Percentiles rank a stretch among this genome's conserved stretches.
Conservation (phyloP, 495 filamentous ascomycete genomes). For the Penicillium cataractarum region DNA sequence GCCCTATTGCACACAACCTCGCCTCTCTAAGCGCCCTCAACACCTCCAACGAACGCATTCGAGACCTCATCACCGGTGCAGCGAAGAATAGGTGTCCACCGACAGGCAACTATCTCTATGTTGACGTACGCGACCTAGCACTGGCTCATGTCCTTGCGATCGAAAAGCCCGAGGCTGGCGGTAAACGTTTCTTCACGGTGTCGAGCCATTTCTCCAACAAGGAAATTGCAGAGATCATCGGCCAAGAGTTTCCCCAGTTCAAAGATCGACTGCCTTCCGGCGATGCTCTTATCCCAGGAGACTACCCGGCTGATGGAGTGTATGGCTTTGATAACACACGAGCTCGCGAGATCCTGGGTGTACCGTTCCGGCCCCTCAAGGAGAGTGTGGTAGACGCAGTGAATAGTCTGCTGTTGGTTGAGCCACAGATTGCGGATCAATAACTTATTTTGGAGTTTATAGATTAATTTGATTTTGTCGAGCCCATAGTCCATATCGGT, state of each 20-base stretch:
- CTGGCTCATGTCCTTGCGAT: conserved; percentile 63
- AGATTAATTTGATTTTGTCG: neutral
- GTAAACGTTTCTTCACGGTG: conserved; percentile 64
- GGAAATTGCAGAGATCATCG: conserved; percentile 58
- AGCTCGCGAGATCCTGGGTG: conserved; percentile 49
- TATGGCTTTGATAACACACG: conserved; percentile 48
- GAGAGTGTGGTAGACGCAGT: conserved; percentile 55
- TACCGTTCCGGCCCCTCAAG: conserved; percentile 49
- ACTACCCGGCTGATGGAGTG: conserved; percentile 42
- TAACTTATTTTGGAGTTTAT: neutral
- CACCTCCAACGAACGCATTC: conserved; percentile 58
- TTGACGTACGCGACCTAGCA: conserved; percentile 63
- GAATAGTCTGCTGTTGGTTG: conserved; percentile 24
- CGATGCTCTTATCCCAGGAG: conserved; percentile 36
- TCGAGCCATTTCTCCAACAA: conserved; percentile 58
- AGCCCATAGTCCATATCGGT: neutral
- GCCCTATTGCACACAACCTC: conserved; percentile 57
- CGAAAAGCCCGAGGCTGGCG: conserved; percentile 56
- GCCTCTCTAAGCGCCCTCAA: conserved; percentile 56
- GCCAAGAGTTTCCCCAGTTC: conserved; percentile 61
- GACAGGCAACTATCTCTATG: conserved; percentile 52
- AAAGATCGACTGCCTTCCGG: conserved; percentile 51
- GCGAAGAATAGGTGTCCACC: conserved; percentile 57
- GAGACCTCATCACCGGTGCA: conserved; percentile 53
- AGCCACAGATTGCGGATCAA: neutral